Base-by-base conservation (phyloP, 768 basidiomycete genomes). In the Jaapia argillacea region DNA sequence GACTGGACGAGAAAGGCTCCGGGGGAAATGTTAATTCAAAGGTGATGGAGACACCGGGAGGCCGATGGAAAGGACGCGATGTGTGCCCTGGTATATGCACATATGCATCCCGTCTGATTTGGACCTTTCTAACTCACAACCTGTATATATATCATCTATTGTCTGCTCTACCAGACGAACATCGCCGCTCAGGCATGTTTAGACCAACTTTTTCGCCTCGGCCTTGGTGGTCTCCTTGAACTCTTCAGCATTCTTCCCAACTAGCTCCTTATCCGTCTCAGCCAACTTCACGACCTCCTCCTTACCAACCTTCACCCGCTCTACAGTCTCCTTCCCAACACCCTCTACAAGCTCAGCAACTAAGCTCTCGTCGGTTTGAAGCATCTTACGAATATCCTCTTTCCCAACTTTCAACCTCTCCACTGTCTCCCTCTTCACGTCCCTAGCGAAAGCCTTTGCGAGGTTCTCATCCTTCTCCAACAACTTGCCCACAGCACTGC, bases 171-270 rank as follows among this genome's bases (percentile, higher is more conserved):
- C n/a, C n/a, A n/a, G n/a, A n/a, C n/a, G n/a, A n/a, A n/a, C n/a
- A n/a, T n/a, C n/a, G n/a, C n/a, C n/a, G n/a, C n/a, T n/a, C n/a
- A n/a, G n/a, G n/a, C n/a, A n/a, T n/a, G n/a, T 33, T 38, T 21
- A 38, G 37, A 38, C 37, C 7, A 38, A 21, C 20, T 21, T 38
- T 28, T 43, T 16, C 40, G 42, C 45, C 14, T 31, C 36, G n/a
- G n/a, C n/a, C n/a, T n/a, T n/a, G n/a, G n/a, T n/a, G n/a, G n/a
- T n/a, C n/a, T 43, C 45, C 6, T 44, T 43, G 16, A 42, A 39
- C 36, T 54, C 48, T 22, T 39, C 42, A 18, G 46, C 48, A 44
- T 47, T 42, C 16, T 41, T 43, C 36, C 39, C 47, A 1, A 14
- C 37, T 3, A 37, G 45, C 6, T 45, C 39, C 31, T 36, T 38